Evolutionary conservation across 768 basidiomycete genomes (phyloP).

Genomic region (Lactarius akahatsu): DNA sequence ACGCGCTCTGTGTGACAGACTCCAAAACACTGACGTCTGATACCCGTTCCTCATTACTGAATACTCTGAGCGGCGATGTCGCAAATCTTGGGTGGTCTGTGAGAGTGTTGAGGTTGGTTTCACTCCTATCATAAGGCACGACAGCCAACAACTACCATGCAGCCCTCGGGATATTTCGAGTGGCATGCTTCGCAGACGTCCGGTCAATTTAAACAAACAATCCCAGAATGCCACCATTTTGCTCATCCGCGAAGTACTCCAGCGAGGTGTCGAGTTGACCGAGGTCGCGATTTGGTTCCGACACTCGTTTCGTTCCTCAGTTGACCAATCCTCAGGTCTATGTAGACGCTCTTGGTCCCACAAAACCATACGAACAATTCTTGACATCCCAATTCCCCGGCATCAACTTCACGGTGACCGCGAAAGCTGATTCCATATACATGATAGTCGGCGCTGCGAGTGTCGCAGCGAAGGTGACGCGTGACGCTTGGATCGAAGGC

Average conservation of each 20-base stretch:
- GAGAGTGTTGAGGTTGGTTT: constrained; percentile 44
- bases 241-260: constrained; percentile 82
- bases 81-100: constrained; percentile 80
- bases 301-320: background rate
- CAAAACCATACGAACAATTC: constrained; percentile 80
- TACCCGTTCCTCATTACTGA: constrained; percentile 61
- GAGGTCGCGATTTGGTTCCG: constrained; percentile 49
- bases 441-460: constrained; percentile 97
- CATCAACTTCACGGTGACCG: constrained; percentile 83
- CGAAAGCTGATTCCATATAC: constrained; percentile 94
- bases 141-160: constrained; percentile 27
- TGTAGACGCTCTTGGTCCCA: constrained; percentile 92
- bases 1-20: constrained; percentile 48
- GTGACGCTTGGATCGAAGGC: constrained; percentile 83
- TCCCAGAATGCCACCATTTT: constrained; percentile 87
- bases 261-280: constrained; percentile 73
- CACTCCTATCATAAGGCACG: background rate
- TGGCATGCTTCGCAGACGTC: constrained; percentile 84
- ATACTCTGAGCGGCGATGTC: constrained; percentile 67
- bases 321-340: constrained; percentile 58
- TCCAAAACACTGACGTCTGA: constrained; percentile 86
- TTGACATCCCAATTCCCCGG: constrained; percentile 79
- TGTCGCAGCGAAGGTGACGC: constrained; percentile 96
- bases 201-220: constrained; percentile 84
- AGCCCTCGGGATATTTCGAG: constrained; percentile 90